Percentiles rank a stretch among this genome's conserved stretches.
Conservation (phyloP, 164 flowering plant species). For the Hamamelis virginiana region DNA sequence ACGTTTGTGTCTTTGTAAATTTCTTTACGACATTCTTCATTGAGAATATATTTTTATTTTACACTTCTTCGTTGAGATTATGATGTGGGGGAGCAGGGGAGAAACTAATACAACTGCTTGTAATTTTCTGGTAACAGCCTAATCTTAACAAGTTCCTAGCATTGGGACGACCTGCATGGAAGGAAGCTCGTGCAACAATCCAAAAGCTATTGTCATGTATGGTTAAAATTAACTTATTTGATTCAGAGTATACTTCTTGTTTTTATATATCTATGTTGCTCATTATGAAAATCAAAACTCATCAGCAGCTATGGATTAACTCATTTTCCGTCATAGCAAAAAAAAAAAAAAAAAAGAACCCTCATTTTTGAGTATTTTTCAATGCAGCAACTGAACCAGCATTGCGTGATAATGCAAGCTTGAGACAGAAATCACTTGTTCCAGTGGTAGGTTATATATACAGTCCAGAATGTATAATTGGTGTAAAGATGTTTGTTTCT, state of each 20-base stretch:
- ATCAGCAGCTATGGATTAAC: too few relatives aligned
- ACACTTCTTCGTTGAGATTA: neutral
- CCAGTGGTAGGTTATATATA: slow-evolving; percentile 52
- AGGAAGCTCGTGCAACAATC: slow-evolving; percentile 87
- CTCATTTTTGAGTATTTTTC: neutral
- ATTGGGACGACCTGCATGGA: slow-evolving; percentile 96
- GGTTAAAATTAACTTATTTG: neutral
- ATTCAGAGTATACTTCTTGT: neutral
- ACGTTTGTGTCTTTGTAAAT: neutral
- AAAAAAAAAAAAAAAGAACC: neutral
- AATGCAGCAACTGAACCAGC: slow-evolving; percentile 71
- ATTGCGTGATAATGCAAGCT: slow-evolving; percentile 69
- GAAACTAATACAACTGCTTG: neutral
- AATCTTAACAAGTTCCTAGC: slow-evolving; percentile 79
- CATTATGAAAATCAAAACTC: too few relatives aligned
- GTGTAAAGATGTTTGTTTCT: neutral
- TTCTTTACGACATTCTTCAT: neutral
- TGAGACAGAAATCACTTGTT: slow-evolving; percentile 73
- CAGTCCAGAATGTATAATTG: neutral
- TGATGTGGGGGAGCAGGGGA: neutral
- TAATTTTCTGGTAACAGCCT: slow-evolving; percentile 42
- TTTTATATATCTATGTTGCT: neutral
- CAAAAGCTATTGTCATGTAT: slow-evolving; percentile 84
- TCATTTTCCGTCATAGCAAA: too few relatives aligned
- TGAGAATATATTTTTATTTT: neutral